A percentile compares a stretch with the other conserved stretches of the same genome.
Evolutionary conservation across 768 basidiomycete genomes (phyloP).

Genomic region (Lactarius pseudohatsudake): DNA sequence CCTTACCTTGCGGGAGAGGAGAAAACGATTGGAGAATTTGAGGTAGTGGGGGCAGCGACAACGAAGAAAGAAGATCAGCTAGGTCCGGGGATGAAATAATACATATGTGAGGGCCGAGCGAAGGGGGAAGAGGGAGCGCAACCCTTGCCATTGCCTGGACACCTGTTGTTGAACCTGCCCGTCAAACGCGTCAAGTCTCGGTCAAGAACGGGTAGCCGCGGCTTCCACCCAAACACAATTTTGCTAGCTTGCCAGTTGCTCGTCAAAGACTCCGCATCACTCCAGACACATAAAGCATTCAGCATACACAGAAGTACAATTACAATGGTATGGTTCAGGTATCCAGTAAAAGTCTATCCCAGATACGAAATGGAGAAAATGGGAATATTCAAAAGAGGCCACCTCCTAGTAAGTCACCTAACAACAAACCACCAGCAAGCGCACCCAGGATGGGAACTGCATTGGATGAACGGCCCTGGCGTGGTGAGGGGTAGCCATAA

Average conservation of each 20-base stretch:
- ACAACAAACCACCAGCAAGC: constrained; percentile 39
- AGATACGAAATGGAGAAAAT: background rate
- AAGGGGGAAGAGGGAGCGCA: constrained; percentile 62
- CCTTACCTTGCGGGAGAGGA: constrained; percentile 72
- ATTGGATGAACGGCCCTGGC: constrained; percentile 8
- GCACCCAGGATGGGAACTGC: constrained; percentile 39
- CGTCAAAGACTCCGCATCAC: background rate
- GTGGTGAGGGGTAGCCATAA: background rate
- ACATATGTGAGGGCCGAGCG: constrained; percentile 81
- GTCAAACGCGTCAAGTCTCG: background rate
- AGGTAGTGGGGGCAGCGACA: constrained; percentile 66
- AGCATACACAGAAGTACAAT: background rate
- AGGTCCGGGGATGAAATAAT: constrained; percentile 73
- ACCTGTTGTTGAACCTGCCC: background rate
- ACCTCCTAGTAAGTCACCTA: constrained; percentile 13
- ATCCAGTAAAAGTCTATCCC: background rate
- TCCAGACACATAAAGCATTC: background rate
- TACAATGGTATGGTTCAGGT: background rate
- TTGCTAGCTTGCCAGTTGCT: background rate
- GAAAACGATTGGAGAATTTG: constrained; percentile 83
- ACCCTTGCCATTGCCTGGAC: constrained; percentile 31
- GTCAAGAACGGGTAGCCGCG: background rate
- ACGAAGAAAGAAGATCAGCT: constrained; percentile 51
- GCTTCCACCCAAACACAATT: background rate
- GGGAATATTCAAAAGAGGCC: constrained; percentile 14